Conservation (phyloP, 2,329 filamentous ascomycete genomes). For the Helicocarpus griseus region DNA sequence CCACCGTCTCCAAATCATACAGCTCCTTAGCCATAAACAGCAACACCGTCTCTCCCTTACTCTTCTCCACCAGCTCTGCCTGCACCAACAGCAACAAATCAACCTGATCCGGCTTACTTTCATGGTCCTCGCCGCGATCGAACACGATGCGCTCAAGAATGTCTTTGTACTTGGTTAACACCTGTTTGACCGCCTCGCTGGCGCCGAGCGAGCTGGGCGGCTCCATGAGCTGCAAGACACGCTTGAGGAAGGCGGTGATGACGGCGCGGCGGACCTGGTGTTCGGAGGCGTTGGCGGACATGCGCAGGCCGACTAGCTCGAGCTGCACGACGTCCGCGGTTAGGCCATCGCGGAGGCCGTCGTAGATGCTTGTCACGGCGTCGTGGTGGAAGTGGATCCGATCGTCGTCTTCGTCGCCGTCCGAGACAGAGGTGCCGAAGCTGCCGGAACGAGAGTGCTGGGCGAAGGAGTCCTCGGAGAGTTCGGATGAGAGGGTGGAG, state of each 20-base stretch:
- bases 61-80: conserved; percentile 59
- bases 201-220: conserved; percentile 46
- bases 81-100: conserved; percentile 79
- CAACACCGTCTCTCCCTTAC: conserved; percentile 58
- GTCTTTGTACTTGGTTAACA: conserved; percentile 55
- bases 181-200: conserved; percentile 53
- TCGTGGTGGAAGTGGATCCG: conserved; percentile 89
- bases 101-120: conserved; percentile 59
- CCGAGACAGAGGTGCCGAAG: conserved; percentile 63
- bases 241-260: conserved; percentile 73
- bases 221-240: conserved; percentile 61
- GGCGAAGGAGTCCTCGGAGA: conserved; percentile 33
- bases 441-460: conserved; percentile 55
- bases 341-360: conserved; percentile 64
- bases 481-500: conserved; percentile 52
- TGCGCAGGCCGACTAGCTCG: conserved; percentile 86
- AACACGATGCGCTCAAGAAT: conserved; percentile 52
- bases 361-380: conserved; percentile 75
- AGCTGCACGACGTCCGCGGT: conserved; percentile 79
- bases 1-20: conserved; percentile 72
- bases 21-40: conserved; percentile 73
- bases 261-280: conserved; percentile 79
- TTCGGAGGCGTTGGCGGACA: conserved; percentile 83
- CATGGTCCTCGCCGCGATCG: conserved; percentile 39
- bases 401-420: conserved; percentile 48